Evolutionary conservation across 768 basidiomycete species (phyloP).

Genomic region (Hygrophorus pudorinus): DNA sequence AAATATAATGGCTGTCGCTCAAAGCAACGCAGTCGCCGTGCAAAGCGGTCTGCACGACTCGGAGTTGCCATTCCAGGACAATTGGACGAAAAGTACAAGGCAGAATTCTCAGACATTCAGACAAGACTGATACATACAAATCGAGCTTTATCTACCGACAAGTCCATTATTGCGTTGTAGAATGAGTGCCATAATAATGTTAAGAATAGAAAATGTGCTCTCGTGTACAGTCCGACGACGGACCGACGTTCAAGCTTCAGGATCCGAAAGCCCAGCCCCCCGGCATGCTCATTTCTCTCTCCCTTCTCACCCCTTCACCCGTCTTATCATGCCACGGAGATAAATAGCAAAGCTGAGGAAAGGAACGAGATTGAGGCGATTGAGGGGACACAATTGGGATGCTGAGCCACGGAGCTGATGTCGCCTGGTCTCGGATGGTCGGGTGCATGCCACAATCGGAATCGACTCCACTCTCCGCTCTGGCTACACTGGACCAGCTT

Average conservation of each 20-base stretch:
- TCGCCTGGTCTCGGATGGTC: slow-evolving; percentile 6
- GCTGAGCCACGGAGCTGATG: slow-evolving; percentile 6
- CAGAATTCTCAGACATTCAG: not conserved
- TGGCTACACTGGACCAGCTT: slow-evolving; percentile 31
- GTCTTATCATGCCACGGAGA: too few relatives aligned
- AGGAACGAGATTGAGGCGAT: slow-evolving; percentile 13
- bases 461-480: slow-evolving; percentile 6
- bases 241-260: too few relatives aligned
- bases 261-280: slow-evolving; percentile 27
- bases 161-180: too few relatives aligned
- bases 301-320: too few relatives aligned
- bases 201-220: too few relatives aligned
- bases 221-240: too few relatives aligned
- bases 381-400: slow-evolving; percentile 9
- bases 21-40: not conserved
- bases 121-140: too few relatives aligned
- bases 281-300: slow-evolving; percentile 28
- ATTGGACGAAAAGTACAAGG: slow-evolving; percentile 3
- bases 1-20: not conserved
- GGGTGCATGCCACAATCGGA: slow-evolving; percentile 13
- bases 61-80: not conserved
- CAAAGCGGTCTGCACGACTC: too few relatives aligned
- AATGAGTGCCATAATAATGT: too few relatives aligned
- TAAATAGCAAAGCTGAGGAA: slow-evolving; percentile 8
- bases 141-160: too few relatives aligned